Base-by-base conservation (phyloP, 345 rosid species). In the Aquilaria sinensis region DNA sequence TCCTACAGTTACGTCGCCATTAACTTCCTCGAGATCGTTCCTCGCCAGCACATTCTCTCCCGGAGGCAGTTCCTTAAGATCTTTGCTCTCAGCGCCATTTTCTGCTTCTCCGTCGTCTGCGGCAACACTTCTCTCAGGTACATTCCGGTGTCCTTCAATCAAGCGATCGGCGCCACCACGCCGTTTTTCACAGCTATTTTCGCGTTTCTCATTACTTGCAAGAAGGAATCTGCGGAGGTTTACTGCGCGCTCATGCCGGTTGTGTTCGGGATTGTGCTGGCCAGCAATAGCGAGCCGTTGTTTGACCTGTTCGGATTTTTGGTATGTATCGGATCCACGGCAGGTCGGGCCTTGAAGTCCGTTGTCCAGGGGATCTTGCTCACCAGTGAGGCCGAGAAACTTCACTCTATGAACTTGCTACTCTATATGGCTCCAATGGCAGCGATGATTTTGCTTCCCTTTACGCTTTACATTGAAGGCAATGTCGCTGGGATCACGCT, bases 401-500 rank as follows among this genome's bases (percentile, higher is more conserved):
- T 94, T 13, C 97, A 94, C 68, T 94, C 99, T 1, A 90, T 94
- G 99, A 94, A 94, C 75, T 71, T 94, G 75, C 61, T 94, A 47
- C 74, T 94, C 2, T 90, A 88, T 61, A 94, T 94, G 99, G 97
- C 99, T 6, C 99, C 99, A 1, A 88, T 94, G 96, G 96, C 97
- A 0, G 97, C 97, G 11, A 56, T 84, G 77, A 88, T 94, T 68
- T 77, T 94, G 60, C 58, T 94, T 55, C 99, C 99, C n/a, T 78
- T 94, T 65, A 85, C 96, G 29, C 93, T 94, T 10, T 94, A 88
- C 70, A 81, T 90, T 0, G 97, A 94, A 78, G 99, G 99, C 67
- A 94, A 94, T 65, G 91, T 94, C 48, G 84, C 89, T 6, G 79
- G 85, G 1, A 9, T 82, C 67, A 78, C 96, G 11, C 8, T 90